A percentile compares a stretch with the other conserved stretches of the same genome.
Conservation (phyloP, 78 protist species). For the Pigoraptor vietnamica region DNA sequence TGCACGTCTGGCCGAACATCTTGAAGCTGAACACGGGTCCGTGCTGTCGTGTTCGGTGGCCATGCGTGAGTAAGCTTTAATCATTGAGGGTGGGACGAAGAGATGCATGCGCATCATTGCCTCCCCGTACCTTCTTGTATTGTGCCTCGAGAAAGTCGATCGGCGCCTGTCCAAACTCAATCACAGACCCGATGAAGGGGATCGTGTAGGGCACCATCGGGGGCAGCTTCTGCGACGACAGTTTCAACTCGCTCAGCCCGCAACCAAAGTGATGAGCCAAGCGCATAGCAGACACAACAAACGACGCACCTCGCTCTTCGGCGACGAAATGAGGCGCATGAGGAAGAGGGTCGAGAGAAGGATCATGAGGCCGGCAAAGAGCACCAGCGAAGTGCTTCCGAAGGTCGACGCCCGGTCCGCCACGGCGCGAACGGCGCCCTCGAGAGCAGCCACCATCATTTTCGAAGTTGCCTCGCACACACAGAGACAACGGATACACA, state of each 20-base stretch:
- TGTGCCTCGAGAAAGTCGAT: slow-evolving; percentile 11
- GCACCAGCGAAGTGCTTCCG: background rate
- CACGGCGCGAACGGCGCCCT: background rate
- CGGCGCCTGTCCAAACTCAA: slow-evolving; percentile 21
- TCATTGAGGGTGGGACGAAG: background rate
- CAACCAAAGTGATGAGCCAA: no score
- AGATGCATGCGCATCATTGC: background rate
- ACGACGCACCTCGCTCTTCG: background rate
- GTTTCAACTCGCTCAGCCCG: no score
- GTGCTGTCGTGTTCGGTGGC: slow-evolving; percentile 7
- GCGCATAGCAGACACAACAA: no score
- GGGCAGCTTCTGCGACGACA: slow-evolving; percentile 3
- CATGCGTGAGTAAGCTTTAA: background rate
- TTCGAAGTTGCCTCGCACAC: no score
- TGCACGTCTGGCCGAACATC: slow-evolving; percentile 36
- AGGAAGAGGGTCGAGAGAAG: background rate
- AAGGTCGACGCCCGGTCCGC: background rate
- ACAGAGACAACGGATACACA: no score
- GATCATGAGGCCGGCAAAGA: background rate
- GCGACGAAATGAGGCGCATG: background rate
- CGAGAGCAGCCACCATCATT: background rate
- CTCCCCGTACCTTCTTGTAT: slow-evolving; percentile 15
- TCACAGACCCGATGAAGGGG: slow-evolving; percentile 30
- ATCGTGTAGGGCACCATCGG: background rate
- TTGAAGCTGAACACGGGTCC: slow-evolving; percentile 40